Conservation (phyloP, 139 green algal species). For the Marvania coccoides region DNA sequence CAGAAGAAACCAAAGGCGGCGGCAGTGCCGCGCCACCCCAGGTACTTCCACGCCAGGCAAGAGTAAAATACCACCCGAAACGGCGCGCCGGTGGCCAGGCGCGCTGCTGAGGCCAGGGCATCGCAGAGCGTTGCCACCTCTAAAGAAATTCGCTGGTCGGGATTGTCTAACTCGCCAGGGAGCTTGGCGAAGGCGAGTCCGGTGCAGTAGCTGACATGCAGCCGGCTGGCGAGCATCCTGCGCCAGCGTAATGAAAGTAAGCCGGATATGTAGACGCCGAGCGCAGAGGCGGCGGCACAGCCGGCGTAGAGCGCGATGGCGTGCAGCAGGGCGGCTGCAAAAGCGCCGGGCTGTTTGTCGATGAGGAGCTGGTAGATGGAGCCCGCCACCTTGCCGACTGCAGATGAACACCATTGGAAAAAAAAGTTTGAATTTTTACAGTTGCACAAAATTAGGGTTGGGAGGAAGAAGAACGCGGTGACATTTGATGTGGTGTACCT, state of each 20-base stretch:
- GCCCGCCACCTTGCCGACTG: constrained; percentile 43
- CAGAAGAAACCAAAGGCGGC: constrained; percentile 41
- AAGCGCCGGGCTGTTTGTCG: constrained; percentile 6
- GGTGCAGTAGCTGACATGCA: constrained; percentile 28
- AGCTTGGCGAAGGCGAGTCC: constrained; percentile 12
- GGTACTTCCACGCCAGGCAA: constrained; percentile 26
- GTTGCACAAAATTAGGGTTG: too few species aligned
- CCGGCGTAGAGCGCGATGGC: constrained; percentile 18
- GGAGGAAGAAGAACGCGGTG: too few species aligned
- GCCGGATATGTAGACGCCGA: neutral
- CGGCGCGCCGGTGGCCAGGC: constrained; percentile 20
- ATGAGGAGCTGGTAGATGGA: constrained; percentile 32
- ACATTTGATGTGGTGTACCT: too few species aligned
- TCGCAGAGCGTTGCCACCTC: constrained; percentile 40
- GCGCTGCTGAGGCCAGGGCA: neutral
- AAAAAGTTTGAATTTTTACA: neutral
- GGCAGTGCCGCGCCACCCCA: constrained; percentile 20
- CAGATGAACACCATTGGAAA: neutral
- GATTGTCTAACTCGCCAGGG: constrained; percentile 57
- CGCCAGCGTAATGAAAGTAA: constrained; percentile 21
- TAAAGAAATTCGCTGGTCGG: constrained; percentile 72
- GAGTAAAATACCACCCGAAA: constrained; percentile 32
- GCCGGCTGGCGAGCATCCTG: neutral
- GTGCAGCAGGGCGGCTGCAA: constrained; percentile 7
- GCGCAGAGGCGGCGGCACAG: neutral